A percentile compares a stretch with the other conserved stretches of the same genome.
These are phyloP conservation scores for Bipolaris bicolor DNA, from an alignment of 2,329 filamentous ascomycete species.

Conservation along the genomic window DNA sequence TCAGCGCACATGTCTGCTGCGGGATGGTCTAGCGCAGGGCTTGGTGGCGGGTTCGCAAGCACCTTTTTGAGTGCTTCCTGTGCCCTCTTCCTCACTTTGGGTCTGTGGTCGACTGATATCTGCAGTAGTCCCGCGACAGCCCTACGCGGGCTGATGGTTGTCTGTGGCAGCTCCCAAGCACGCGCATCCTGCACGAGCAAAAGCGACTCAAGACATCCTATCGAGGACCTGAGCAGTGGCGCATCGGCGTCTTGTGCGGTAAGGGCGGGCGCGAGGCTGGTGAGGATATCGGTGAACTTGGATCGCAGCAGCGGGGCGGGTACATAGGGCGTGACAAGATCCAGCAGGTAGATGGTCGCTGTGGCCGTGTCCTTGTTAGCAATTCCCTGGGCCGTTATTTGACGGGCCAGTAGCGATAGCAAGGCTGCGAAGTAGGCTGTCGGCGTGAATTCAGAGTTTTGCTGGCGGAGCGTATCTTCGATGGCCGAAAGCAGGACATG, in stretches of 20 bases:
- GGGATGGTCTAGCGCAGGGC: constrained; percentile 90
- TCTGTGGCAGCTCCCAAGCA: constrained; percentile 85
- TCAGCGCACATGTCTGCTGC: constrained; percentile 96
- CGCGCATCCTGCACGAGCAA: constrained; percentile 85
- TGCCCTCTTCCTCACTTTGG: constrained; percentile 92
- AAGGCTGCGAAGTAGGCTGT: constrained; percentile 97
- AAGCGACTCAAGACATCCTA: constrained; percentile 92
- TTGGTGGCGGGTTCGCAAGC: constrained; percentile 83
- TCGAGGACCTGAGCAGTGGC: constrained; percentile 81
- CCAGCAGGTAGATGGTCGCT: constrained; percentile 92
- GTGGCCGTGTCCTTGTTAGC: constrained; percentile 82
- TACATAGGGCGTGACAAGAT: constrained; percentile 84
- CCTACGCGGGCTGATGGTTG: constrained; percentile 82
- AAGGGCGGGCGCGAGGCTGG: constrained; percentile 82
- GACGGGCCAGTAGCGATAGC: constrained; percentile 82
- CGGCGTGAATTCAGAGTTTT: constrained; percentile 80
- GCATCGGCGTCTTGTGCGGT: constrained; percentile 83
- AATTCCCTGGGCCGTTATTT: constrained; percentile 67
- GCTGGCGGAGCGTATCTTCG: constrained; percentile 88
- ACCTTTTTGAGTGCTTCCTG: constrained; percentile 87
- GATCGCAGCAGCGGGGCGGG: constrained; percentile 86
- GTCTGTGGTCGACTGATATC: constrained; percentile 82
- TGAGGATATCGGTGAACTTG: constrained; percentile 94
- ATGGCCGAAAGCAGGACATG: constrained; percentile 87
- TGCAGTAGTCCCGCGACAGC: constrained; percentile 86